Evolutionary conservation across 495 filamentous ascomycete species (phyloP).

Genomic region (Aspergillus funiculosus): DNA sequence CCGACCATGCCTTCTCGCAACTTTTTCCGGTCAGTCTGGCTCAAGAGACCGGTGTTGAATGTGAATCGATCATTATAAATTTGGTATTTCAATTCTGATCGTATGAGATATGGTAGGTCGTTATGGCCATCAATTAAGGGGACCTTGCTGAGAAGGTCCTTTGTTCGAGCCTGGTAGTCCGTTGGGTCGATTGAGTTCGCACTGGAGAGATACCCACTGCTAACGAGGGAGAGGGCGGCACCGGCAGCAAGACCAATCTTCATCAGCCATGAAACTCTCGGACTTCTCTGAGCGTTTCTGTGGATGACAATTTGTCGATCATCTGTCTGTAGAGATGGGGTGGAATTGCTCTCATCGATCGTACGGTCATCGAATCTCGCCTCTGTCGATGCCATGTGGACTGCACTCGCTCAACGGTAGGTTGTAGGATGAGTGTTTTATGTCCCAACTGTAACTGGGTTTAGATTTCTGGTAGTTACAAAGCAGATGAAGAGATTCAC

Average conservation of each 20-base stretch:
- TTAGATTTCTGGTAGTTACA: too few relatives aligned
- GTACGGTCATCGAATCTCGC: too few relatives aligned
- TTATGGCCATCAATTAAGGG: slow-evolving; percentile 2
- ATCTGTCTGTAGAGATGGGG: too few relatives aligned
- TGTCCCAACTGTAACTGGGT: too few relatives aligned
- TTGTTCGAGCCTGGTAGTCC: background rate
- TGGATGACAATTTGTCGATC: background rate
- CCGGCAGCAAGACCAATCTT: background rate
- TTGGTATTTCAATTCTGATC: background rate
- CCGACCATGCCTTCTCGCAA: slow-evolving; percentile 54
- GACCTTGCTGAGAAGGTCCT: background rate
- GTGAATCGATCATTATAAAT: slow-evolving; percentile 2
- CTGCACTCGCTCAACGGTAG: too few relatives aligned
- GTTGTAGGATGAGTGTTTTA: too few relatives aligned
- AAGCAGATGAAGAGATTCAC: too few relatives aligned
- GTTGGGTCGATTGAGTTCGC: background rate
- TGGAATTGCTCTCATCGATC: too few relatives aligned
- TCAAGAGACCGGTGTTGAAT: background rate
- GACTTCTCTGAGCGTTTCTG: background rate
- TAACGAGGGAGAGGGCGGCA: background rate
- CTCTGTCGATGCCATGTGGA: too few relatives aligned
- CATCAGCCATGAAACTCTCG: background rate
- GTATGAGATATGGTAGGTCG: background rate
- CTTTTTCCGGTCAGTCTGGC: slow-evolving; percentile 21
- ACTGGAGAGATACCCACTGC: background rate